Base-by-base conservation (phyloP, 352 stramenopile species). In the Pythium scleroteichum region DNA sequence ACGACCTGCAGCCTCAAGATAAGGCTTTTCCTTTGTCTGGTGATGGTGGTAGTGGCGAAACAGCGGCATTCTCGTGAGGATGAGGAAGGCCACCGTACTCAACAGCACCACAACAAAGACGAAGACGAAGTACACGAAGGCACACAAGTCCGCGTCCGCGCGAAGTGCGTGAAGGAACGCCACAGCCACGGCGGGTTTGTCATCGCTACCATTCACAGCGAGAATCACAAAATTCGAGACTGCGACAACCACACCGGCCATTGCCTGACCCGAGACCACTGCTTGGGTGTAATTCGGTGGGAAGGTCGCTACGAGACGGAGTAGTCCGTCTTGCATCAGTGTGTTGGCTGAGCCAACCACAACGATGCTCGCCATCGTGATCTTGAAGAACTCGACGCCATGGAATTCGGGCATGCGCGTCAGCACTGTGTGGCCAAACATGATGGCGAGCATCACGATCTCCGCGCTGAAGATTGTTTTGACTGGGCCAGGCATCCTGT, bases 71-170 rank as follows among this genome's bases (percentile, higher is more conserved):
- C 73, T 64, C 9, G 72, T 87, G 24, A 94, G 74, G 16, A 71
- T 51, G 0, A 72, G 66, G 39, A 94, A 90, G 45, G 76, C 52
- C 35, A 90, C 46, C 17, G 75, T 61, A 38, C 75, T 86, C 27
- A 79, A 33, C 4, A 90, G 62, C 33, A 92, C 72, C 41, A 79
- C 85, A 24, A 85, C 64, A 49, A 92, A 90, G 20, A 86, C 82
- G 44, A 88, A 75, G 23, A 83, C 68, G 27, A 94, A 94, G 67
- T 94, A 94, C 51, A 87, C 59, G 59, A 92, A 91, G 3, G 80
- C 85, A 46, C 72, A 85, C 48, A 89, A 38, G 33, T 92, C 82
- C 0, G 74, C 69, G 54, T 88, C 77, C 0, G 58, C 51, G 0
- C 54, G 46, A 52, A 79, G 70, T 39, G 26, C 65, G 8, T 52